These are phyloP conservation scores for Boletus edulis DNA, from an alignment of 768 basidiomycete genomes.

Conservation along the genomic window DNA sequence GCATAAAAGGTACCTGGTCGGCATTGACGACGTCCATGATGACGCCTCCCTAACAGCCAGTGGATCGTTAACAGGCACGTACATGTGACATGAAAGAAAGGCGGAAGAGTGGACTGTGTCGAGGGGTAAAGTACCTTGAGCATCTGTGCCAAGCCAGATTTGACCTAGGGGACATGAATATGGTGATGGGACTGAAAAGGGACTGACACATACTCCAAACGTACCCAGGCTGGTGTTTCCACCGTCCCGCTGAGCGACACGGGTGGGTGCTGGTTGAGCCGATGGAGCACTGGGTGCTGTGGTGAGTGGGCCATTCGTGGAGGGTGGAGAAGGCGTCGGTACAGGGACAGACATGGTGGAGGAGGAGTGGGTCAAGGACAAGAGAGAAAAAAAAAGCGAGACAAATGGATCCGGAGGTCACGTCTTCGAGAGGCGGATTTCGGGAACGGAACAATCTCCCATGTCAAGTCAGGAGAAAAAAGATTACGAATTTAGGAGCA, in stretches of 20 bases:
- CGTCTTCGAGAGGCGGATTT: neutral
- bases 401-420: neutral
- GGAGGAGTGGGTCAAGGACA: neutral
- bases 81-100: neutral
- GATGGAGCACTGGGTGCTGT: neutral
- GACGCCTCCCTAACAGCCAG: conserved; percentile 60
- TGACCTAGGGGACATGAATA: conserved; percentile 54
- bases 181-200: neutral
- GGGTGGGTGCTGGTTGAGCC: conserved; percentile 37
- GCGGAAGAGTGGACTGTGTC: neutral
- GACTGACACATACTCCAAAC: conserved; percentile 52
- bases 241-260: conserved; percentile 49
- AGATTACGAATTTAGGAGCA: neutral
- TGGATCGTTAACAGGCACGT: neutral
- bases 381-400: neutral
- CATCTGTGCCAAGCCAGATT: conserved; percentile 96
- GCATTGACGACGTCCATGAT: conserved; percentile 95
- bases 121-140: conserved; percentile 58
- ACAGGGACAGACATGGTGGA: conserved; percentile 17
- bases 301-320: conserved; percentile 8
- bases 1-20: conserved; percentile 44
- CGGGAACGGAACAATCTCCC: conserved; percentile 1
- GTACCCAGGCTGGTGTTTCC: conserved; percentile 64
- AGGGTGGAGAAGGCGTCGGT: neutral
- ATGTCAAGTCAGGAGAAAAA: neutral